phyloP scores from a whole-genome alignment of 805 yeast species.

The Candida parachauliodes region DNA sequence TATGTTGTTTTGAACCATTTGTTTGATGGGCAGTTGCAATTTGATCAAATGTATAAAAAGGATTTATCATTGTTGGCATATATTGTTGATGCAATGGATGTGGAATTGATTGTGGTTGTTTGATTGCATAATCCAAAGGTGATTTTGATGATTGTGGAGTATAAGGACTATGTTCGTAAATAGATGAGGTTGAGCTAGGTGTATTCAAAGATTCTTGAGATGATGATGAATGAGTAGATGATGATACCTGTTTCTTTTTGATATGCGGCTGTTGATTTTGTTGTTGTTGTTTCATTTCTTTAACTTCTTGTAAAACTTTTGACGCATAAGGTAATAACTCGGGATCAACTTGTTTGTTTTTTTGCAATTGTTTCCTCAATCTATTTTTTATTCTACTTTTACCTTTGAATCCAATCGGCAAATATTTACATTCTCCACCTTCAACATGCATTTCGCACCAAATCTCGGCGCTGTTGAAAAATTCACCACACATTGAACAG shows the following conservation, averaged over 20 bases:
- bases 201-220: constrained; percentile 3
- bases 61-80: neutral
- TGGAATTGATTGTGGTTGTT: constrained; percentile 7
- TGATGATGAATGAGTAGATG: neutral
- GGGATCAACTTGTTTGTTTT: constrained; percentile 17
- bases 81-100: constrained; percentile 2
- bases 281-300: constrained; percentile 6
- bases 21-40: constrained; percentile 6
- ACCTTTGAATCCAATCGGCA: constrained; percentile 43
- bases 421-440: constrained; percentile 45
- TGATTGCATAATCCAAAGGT: constrained; percentile 3
- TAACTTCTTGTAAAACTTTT: constrained; percentile 9
- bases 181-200: constrained; percentile 5
- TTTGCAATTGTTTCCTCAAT: constrained; percentile 35
- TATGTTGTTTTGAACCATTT: neutral
- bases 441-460: constrained; percentile 53
- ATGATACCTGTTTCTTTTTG: constrained; percentile 1
- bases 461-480: constrained; percentile 44
- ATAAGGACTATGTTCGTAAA: constrained; percentile 5
- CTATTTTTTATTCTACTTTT: constrained; percentile 42
- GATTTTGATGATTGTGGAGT: constrained; percentile 8
- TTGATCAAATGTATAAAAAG: constrained; percentile 10
- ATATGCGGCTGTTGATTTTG: constrained; percentile 3
- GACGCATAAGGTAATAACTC: constrained; percentile 12
- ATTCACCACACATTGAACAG: constrained; percentile 54